These are phyloP conservation scores for Ulota crispa DNA, from an alignment of 225 moss, liverwort and hornwort genomes.

Conservation along the genomic window DNA sequence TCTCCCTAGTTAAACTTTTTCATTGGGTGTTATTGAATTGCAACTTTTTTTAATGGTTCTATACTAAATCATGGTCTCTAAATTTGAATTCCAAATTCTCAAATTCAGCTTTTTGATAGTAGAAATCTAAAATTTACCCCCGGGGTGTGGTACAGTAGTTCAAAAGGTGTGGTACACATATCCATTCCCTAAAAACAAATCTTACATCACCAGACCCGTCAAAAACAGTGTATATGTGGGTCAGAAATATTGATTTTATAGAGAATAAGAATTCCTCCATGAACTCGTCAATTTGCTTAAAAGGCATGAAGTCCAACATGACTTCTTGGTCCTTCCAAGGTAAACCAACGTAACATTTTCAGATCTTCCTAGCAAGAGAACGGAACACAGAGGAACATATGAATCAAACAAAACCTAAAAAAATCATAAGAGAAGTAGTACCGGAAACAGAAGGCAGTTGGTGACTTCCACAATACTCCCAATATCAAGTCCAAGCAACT, in stretches of 20 bases:
- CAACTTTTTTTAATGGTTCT: too few species aligned
- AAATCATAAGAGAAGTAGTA: conserved; percentile 18
- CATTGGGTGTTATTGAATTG: too few species aligned
- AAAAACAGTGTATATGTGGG: not conserved
- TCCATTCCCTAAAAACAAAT: too few species aligned
- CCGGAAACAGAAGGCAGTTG: conserved; percentile 92
- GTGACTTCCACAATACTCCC: conserved; percentile 95
- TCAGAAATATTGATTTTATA: too few species aligned
- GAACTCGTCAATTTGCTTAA: not conserved
- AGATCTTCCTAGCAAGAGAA: not conserved
- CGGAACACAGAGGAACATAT: not conserved
- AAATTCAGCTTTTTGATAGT: too few species aligned
- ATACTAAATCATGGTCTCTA: too few species aligned
- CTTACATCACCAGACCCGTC: not conserved
- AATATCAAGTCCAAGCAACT: conserved; percentile 93
- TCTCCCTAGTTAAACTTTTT: too few species aligned
- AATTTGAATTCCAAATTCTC: too few species aligned
- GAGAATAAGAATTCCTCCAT: not conserved
- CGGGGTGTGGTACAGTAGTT: too few species aligned
- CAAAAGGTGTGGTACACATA: too few species aligned
- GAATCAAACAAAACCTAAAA: not conserved
- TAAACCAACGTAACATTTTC: not conserved
- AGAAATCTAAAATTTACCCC: too few species aligned
- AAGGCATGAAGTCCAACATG: not conserved
- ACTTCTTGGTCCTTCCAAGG: not conserved